Conservation (phyloP, 352 stramenopile species). For the Phytophthora tubulina region DNA sequence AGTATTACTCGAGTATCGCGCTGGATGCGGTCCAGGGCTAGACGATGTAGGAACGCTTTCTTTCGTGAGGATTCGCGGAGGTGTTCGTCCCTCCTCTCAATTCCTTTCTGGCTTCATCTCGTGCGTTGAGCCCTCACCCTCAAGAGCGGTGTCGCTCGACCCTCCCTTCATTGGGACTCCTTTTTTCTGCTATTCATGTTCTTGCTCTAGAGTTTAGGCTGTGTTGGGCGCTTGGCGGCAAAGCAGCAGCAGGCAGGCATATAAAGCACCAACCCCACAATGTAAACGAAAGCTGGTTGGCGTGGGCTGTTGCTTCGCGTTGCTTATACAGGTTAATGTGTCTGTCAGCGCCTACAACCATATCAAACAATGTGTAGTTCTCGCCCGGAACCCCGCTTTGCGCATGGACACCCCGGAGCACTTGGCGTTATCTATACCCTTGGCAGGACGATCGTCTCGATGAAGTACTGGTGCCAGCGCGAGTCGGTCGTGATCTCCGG, state of each 20-base stretch:
- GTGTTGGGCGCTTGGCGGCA: constrained; percentile 30
- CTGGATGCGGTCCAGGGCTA: constrained; percentile 80
- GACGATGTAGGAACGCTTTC: constrained; percentile 47
- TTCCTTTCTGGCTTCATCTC: constrained; percentile 40
- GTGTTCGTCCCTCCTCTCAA: constrained; percentile 29
- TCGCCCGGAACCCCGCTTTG: background rate
- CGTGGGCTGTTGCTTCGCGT: constrained; percentile 16
- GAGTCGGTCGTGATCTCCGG: constrained; percentile 95
- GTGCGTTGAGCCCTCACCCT: constrained; percentile 16
- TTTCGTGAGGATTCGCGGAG: constrained; percentile 37
- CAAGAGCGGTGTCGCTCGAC: constrained; percentile 14
- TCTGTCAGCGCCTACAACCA: background rate
- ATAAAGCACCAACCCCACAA: constrained; percentile 24
- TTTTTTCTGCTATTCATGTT: constrained; percentile 34
- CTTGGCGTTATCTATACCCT: constrained; percentile 40
- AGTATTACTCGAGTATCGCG: constrained; percentile 89
- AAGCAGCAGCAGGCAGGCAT: constrained; percentile 25
- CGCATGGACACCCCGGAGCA: background rate
- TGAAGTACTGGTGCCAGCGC: constrained; percentile 96
- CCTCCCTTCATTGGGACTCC: constrained; percentile 8
- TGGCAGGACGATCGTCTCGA: constrained; percentile 75
- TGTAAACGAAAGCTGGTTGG: constrained; percentile 41
- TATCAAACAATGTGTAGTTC: constrained; percentile 26
- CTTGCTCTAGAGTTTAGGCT: constrained; percentile 45
- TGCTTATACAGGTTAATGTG: constrained; percentile 3